Evolutionary conservation across 225 moss, liverwort and hornwort genomes (phyloP).

Genomic region (Neckera pumila): DNA sequence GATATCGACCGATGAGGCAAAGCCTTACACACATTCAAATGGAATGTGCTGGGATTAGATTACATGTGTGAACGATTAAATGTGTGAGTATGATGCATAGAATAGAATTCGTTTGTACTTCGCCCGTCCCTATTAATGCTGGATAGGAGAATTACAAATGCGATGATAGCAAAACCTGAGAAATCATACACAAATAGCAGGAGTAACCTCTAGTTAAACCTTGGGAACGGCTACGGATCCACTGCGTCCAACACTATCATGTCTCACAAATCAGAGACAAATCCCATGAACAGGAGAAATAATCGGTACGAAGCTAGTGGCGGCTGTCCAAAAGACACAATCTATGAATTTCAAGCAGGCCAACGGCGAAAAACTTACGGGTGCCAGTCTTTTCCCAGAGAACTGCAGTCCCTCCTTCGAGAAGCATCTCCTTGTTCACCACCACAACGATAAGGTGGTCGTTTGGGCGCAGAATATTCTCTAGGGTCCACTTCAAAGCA

Average conservation of each 20-base stretch:
- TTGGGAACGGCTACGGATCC: neutral
- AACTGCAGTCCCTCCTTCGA: constrained; percentile 21
- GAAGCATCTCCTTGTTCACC: constrained; percentile 34
- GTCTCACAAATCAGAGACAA: neutral
- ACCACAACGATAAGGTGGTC: constrained; percentile 49
- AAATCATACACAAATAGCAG: neutral
- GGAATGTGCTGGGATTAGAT: neutral
- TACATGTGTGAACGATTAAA: neutral
- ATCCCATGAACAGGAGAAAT: neutral
- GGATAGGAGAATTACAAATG: neutral
- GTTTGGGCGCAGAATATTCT: constrained; percentile 43
- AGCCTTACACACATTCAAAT: neutral
- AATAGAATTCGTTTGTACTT: neutral
- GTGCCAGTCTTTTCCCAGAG: constrained; percentile 50
- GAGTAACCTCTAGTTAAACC: neutral
- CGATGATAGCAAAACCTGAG: neutral
- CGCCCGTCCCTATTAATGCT: neutral
- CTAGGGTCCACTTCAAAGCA: constrained; percentile 55
- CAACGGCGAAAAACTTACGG: constrained; percentile 21
- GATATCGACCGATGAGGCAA: neutral
- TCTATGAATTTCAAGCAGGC: neutral
- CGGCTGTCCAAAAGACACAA: neutral
- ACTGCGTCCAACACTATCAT: neutral
- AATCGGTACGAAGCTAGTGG: neutral
- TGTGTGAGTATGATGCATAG: neutral